Evolutionary conservation across 805 yeast genomes (phyloP), one percentile per base, ranked within the genome.

Genomic region (Monosporozyma aerobia): DNA sequence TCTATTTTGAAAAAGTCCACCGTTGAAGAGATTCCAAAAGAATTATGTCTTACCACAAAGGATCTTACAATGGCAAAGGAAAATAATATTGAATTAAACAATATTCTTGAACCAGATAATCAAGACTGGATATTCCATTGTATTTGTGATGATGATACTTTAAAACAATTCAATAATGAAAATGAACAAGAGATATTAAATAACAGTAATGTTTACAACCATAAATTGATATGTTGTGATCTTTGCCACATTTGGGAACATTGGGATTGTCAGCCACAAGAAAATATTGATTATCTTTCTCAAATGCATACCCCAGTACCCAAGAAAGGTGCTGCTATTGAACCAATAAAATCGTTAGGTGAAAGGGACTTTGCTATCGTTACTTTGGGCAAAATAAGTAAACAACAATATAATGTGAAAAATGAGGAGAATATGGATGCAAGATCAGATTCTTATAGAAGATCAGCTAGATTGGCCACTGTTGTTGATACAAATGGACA

Each of bases 81-180:
- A 33, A 56, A 56, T 22, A 64, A 61, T 23, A 49, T 65, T 22
- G 48, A 56, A 1, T 23, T 51, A 33, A 54, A 61, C 10, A 52
- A 52, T 10, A 48, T 55, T 14, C 54, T 52, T 29, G 51, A 50
- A 25, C 58, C 63, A 5, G 71, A 67, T 54, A 53, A 52, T 33
- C 55, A 54, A 45, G 55, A 59, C 40, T 69, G 71, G 70, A 53
- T 57, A 23, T 67, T 68, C 51, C 65, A 68, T 48, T 65, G 73
- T 53, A 5, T 32, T 7, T 59, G 63, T 48, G 59, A 56, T 40
- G 59, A 59, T n/a, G 43, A 50, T 9, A 48, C 51, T 37, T 29
- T 52, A 8, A 51, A 55, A 4, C 32, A 55, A n/a, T 54, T 59
- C 4, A 54, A 59, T 19, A 53, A 53, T 2, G 35, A 56, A 16